phyloP scores from a whole-genome alignment of 768 basidiomycete species.

The Hygrophoropsis aurantiaca region DNA sequence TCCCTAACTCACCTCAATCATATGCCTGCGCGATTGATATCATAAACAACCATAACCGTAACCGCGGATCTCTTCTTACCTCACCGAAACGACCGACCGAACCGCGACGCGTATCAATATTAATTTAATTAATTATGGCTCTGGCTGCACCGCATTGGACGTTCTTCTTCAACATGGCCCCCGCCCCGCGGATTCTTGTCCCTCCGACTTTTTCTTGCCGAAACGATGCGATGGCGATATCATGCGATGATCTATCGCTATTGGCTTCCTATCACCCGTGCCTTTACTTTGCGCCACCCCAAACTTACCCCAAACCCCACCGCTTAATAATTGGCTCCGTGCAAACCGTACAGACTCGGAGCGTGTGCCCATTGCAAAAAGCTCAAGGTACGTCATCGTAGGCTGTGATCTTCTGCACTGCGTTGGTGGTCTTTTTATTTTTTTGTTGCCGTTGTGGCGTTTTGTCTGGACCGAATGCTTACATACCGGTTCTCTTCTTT shows the following conservation, averaged over 20 bases:
- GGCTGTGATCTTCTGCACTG: slow-evolving; percentile 14
- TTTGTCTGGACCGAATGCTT: slow-evolving; percentile 12
- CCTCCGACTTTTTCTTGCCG: neutral
- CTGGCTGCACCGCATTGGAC: too few relatives aligned
- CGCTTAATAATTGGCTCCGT: neutral
- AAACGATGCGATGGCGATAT: slow-evolving; percentile 3
- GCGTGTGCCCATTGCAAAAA: slow-evolving; percentile 87
- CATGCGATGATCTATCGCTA: slow-evolving; percentile 3
- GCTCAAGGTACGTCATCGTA: slow-evolving; percentile 63
- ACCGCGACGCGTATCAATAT: neutral
- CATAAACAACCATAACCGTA: too few relatives aligned
- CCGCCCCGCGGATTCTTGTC: too few relatives aligned
- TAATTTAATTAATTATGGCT: too few relatives aligned
- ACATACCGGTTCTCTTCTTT: slow-evolving; percentile 13
- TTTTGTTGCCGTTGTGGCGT: slow-evolving; percentile 10
- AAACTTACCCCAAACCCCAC: slow-evolving; percentile 1
- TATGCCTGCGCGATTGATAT: too few relatives aligned
- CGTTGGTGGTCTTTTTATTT: slow-evolving; percentile 11
- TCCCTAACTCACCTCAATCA: too few relatives aligned
- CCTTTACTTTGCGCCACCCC: slow-evolving; percentile 7
- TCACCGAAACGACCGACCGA: too few relatives aligned
- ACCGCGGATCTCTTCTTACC: neutral
- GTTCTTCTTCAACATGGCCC: too few relatives aligned
- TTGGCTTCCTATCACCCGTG: slow-evolving; percentile 3
- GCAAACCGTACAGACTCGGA: slow-evolving; percentile 53